Conservation (phyloP, 2,329 filamentous ascomycete species). For the Sarocladium oryzae region DNA sequence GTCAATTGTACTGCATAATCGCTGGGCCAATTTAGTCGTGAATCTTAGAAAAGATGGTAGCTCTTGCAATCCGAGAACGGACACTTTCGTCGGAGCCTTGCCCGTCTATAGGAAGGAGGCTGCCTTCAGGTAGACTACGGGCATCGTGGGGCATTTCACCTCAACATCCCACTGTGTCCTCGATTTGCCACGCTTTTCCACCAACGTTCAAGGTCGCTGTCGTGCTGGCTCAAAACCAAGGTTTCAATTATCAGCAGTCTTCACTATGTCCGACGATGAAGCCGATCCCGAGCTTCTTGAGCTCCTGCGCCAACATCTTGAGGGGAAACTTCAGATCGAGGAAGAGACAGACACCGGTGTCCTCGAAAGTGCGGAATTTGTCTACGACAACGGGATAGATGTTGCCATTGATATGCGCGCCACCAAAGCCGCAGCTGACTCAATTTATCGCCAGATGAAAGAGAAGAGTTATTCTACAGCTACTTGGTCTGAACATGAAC, state of each 20-base stretch:
- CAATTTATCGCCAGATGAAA: conserved; percentile 77
- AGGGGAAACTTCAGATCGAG: conserved; percentile 47
- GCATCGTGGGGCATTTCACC: background rate
- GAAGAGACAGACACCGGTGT: conserved; percentile 72
- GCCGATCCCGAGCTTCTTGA: conserved; percentile 81
- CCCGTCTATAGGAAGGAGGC: no score
- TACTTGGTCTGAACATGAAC: conserved; percentile 80
- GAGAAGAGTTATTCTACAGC: conserved; percentile 75
- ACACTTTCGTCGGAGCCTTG: no score
- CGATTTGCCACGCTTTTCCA: background rate
- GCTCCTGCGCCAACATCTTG: conserved; percentile 73
- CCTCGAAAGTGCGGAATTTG: conserved; percentile 72
- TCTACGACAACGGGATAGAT: conserved; percentile 90
- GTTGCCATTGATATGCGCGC: conserved; percentile 80
- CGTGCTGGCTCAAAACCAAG: no score
- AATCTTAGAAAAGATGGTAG: no score
- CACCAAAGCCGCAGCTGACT: conserved; percentile 74
- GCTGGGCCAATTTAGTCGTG: no score
- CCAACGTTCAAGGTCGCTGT: no score
- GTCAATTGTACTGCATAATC: no score
- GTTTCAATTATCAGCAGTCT: no score
- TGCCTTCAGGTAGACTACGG: no score
- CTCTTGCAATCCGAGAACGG: no score
- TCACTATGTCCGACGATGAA: conserved; percentile 81
- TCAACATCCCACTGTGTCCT: background rate